These are phyloP conservation scores for Aspergillus eucalypticola DNA, from an alignment of 2,329 filamentous ascomycete species.

Conservation along the genomic window DNA sequence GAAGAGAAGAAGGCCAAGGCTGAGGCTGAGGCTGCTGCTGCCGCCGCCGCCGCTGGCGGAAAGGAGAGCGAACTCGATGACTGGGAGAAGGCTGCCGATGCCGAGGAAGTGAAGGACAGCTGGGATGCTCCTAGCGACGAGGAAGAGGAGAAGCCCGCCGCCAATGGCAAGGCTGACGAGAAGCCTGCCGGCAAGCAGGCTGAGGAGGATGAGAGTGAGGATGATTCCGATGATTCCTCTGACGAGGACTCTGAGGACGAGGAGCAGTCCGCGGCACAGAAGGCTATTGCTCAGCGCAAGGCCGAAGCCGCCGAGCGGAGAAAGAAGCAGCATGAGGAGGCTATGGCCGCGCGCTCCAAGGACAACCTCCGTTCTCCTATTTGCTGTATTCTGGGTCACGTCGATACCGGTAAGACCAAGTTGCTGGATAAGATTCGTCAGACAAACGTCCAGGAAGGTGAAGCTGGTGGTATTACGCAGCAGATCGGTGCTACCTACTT, in stretches of 20 bases:
- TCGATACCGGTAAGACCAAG: conserved; percentile 99
- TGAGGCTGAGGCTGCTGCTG: conserved; percentile 68
- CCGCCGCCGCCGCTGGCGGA: conserved; percentile 51
- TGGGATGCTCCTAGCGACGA: conserved; percentile 71
- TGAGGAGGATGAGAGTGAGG: conserved; percentile 24
- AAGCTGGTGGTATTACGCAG: conserved; percentile 98
- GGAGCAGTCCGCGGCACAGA: conserved; percentile 69
- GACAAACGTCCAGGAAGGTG: conserved; percentile 97
- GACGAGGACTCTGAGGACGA: conserved; percentile 65
- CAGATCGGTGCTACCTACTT: conserved; percentile 99
- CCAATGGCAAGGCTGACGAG: conserved; percentile 20
- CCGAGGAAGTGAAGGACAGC: conserved; percentile 82
- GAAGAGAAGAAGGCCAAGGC: conserved; percentile 75
- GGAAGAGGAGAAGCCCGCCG: conserved; percentile 60
- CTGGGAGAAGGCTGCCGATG: conserved; percentile 81
- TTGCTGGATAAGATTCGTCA: conserved; percentile 96
- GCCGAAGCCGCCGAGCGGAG: conserved; percentile 85
- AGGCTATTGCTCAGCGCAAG: conserved; percentile 75
- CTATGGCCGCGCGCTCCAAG: conserved; percentile 84
- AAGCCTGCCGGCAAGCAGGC: conserved; percentile 27
- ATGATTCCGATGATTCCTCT: conserved; percentile 40
- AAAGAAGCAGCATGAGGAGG: conserved; percentile 87
- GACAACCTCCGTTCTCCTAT: conserved; percentile 96
- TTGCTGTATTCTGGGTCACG: conserved; percentile 99
- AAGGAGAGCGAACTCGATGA: conserved; percentile 67